Conservation (phyloP, 2,329 filamentous ascomycete genomes). For the Aurifilum marmelostoma region DNA sequence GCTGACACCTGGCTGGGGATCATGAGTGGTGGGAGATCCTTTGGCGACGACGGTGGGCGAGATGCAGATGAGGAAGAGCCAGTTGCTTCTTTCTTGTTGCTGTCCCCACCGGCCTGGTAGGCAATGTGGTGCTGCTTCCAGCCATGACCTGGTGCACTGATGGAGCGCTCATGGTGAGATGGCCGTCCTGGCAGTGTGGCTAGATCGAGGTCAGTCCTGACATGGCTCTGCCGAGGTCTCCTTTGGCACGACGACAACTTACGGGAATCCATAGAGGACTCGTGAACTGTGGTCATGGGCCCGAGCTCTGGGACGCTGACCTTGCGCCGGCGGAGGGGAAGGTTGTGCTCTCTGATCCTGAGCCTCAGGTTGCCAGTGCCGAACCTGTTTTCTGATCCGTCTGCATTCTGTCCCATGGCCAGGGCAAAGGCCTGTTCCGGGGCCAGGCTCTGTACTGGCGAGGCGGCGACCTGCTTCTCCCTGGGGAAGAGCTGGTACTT, state of each 20-base stretch:
- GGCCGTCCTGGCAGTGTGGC: constrained; percentile 70
- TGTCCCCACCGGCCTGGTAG: constrained; percentile 13
- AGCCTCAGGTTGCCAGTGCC: constrained; percentile 48
- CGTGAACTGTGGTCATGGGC: constrained; percentile 71
- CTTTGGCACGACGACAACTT: constrained; percentile 40
- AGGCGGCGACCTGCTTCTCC: constrained; percentile 49
- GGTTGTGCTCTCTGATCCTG: constrained; percentile 61
- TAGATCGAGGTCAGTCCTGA: constrained; percentile 39
- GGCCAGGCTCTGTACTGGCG: constrained; percentile 50
- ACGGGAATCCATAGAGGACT: constrained; percentile 72
- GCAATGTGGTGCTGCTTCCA: constrained; percentile 50
- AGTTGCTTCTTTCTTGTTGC: constrained; percentile 8
- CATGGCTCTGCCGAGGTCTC: background rate
- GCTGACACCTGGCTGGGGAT: constrained; percentile 50
- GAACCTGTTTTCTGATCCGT: constrained; percentile 48
- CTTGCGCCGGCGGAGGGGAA: constrained; percentile 60
- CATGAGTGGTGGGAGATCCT: constrained; percentile 58
- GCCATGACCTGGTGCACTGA: constrained; percentile 60
- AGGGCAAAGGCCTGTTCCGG: constrained; percentile 53
- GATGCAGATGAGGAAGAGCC: constrained; percentile 33
- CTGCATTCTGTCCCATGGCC: constrained; percentile 45
- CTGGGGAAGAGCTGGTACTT: constrained; percentile 66
- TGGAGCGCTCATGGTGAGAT: constrained; percentile 66
- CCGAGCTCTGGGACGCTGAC: constrained; percentile 66
- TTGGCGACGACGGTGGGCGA: constrained; percentile 52